phyloP scores from a whole-genome alignment of 2,329 filamentous ascomycete genomes.

The Nectriaceae sp. region DNA sequence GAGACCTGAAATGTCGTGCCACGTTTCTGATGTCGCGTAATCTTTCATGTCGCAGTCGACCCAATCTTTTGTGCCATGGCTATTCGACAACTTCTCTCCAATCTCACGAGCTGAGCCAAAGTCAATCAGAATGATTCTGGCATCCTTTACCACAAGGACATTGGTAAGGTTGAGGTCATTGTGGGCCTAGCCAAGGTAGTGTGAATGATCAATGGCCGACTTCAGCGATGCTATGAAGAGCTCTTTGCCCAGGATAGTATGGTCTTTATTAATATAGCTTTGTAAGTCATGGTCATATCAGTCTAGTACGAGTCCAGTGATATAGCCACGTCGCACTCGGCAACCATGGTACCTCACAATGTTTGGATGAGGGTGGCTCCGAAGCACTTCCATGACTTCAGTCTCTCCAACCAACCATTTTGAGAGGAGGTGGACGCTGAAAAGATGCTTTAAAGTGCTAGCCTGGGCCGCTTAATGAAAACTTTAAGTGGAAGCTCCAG shows the following conservation, averaged over 20 bases:
- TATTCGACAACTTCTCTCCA: slow-evolving; percentile 12
- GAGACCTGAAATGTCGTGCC: slow-evolving; percentile 13
- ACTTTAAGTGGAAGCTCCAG: slow-evolving; percentile 4
- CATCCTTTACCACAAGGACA: slow-evolving; percentile 12
- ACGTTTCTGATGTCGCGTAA: slow-evolving; percentile 13
- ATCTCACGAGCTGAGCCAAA: slow-evolving; percentile 12
- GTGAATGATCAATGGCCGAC: slow-evolving; percentile 12
- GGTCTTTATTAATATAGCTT: slow-evolving; percentile 13
- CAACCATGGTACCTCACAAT: slow-evolving; percentile 32
- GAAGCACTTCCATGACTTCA: slow-evolving; percentile 17
- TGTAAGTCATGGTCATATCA: slow-evolving; percentile 14
- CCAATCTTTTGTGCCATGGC: slow-evolving; percentile 12
- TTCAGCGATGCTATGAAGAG: slow-evolving; percentile 10
- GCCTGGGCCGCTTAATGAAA: slow-evolving; percentile 13
- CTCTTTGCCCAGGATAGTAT: background rate
- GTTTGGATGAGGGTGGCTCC: slow-evolving; percentile 27
- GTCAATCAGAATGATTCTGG: slow-evolving; percentile 11
- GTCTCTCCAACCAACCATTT: slow-evolving; percentile 19
- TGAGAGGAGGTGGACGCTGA: slow-evolving; percentile 7
- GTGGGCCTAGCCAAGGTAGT: slow-evolving; percentile 16
- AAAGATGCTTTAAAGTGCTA: slow-evolving; percentile 15
- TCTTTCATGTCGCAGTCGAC: slow-evolving; percentile 14
- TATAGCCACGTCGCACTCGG: slow-evolving; percentile 22
- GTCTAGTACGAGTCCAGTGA: slow-evolving; percentile 29
- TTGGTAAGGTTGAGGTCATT: slow-evolving; percentile 18